A percentile compares a stretch with the other conserved stretches of the same genome.
Evolutionary conservation across 345 rosid species (phyloP).

Genomic region (Ceriops decandra): DNA sequence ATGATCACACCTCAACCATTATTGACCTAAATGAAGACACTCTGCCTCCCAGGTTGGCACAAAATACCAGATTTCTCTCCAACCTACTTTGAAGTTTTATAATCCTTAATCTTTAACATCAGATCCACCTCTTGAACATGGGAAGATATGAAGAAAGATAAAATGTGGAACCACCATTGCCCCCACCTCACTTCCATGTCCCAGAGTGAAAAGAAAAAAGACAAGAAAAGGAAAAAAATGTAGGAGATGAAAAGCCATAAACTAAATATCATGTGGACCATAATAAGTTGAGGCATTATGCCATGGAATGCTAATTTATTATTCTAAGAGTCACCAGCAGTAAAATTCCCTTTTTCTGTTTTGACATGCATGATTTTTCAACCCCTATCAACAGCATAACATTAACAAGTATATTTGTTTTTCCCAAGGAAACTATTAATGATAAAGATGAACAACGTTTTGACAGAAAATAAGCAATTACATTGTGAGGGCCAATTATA

Average conservation of each 20-base stretch:
- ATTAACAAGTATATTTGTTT: neutral
- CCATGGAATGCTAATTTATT: too few species aligned
- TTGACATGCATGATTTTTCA: too few species aligned
- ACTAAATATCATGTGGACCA: neutral
- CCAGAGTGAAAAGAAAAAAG: too few species aligned
- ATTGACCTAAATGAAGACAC: neutral
- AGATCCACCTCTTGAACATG: too few species aligned
- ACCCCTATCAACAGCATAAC: neutral
- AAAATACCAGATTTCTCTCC: neutral
- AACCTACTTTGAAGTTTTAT: neutral
- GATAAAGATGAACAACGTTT: neutral
- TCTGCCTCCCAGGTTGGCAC: neutral
- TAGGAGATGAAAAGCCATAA: neutral
- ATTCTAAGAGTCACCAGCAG: too few species aligned
- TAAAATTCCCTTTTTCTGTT: too few species aligned
- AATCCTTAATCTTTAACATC: neutral
- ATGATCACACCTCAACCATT: neutral
- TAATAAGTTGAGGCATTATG: too few species aligned
- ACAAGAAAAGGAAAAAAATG: neutral
- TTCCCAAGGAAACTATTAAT: neutral
- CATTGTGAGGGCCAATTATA: constrained; percentile 86
- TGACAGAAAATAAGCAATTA: constrained; percentile 29
- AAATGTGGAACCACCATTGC: too few species aligned
- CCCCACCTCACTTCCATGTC: too few species aligned
- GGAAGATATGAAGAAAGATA: too few species aligned